These are phyloP conservation scores for Solanum hybrid DNA, from an alignment of 305 asterid species.

Conservation along the genomic window DNA sequence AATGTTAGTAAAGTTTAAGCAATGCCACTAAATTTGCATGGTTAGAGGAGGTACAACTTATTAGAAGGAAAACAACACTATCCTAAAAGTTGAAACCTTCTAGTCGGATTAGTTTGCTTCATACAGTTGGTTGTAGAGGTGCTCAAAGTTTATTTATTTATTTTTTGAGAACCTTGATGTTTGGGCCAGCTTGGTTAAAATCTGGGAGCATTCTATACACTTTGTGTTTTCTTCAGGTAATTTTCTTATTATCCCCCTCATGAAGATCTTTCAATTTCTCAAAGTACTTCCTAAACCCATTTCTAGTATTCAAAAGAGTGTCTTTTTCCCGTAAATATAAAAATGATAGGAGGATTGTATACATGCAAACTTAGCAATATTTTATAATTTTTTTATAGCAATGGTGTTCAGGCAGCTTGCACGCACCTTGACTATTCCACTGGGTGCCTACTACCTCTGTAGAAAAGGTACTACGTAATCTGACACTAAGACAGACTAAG, in stretches of 20 bases:
- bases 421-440: neutral
- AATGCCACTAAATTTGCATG: neutral
- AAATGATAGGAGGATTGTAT: neutral
- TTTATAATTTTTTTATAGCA: neutral
- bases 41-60: neutral
- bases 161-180: neutral
- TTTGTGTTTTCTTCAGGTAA: neutral
- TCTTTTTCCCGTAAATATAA: neutral
- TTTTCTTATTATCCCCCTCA: neutral
- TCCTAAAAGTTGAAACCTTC: neutral
- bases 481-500: neutral
- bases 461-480: neutral
- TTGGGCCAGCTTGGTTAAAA: neutral
- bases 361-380: neutral
- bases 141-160: neutral
- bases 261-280: neutral
- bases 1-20: neutral
- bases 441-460: neutral
- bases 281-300: neutral
- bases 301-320: neutral
- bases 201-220: neutral
- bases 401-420: neutral
- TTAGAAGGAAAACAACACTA: neutral
- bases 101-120: neutral
- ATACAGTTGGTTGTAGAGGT: neutral